Evolutionary conservation across 805 yeast species (phyloP).

Genomic region (Sugiyamaella valdiviana): DNA sequence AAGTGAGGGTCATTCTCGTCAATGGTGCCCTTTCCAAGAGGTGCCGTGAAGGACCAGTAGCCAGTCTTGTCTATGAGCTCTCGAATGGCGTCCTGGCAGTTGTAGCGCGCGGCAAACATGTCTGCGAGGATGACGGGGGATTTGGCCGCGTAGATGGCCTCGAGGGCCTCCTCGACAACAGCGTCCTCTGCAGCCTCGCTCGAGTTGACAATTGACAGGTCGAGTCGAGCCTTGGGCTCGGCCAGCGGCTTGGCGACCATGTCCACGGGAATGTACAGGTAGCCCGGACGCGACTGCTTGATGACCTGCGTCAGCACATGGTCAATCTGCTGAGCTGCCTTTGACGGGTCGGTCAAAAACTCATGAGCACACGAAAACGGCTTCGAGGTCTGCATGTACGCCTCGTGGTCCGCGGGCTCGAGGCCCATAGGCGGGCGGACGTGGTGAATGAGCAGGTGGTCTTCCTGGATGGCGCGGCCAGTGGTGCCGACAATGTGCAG

Average conservation of each 20-base stretch:
- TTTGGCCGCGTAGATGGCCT: constrained; percentile 44
- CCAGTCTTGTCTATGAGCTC: constrained; percentile 44
- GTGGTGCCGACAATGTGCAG: constrained; percentile 84
- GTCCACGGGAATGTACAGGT: constrained; percentile 70
- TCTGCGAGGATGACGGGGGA: constrained; percentile 70
- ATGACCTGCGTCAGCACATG: constrained; percentile 51
- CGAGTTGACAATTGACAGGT: constrained; percentile 25
- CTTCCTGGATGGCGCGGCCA: constrained; percentile 34
- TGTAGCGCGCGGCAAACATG: constrained; percentile 58
- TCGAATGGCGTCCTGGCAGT: constrained; percentile 40
- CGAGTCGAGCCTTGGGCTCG: constrained; percentile 24
- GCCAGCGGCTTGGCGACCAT: constrained; percentile 38
- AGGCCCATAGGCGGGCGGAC: constrained; percentile 30
- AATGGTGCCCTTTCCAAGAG: constrained; percentile 65
- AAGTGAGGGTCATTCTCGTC: constrained; percentile 63
- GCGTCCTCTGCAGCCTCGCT: constrained; percentile 28
- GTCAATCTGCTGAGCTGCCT: constrained; percentile 61
- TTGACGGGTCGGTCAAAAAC: constrained; percentile 38
- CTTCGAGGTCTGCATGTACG: constrained; percentile 57
- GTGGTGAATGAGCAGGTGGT: constrained; percentile 35
- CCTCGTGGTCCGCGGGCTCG: constrained; percentile 55
- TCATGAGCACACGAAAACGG: constrained; percentile 53
- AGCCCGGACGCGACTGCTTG: constrained; percentile 69
- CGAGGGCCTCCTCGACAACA: constrained; percentile 43
- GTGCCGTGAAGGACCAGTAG: constrained; percentile 53